A percentile compares a stretch with the other conserved stretches of the same genome.
These are phyloP conservation scores for Asclepias syriaca DNA, from an alignment of 257 asterid species.

Conservation along the genomic window DNA sequence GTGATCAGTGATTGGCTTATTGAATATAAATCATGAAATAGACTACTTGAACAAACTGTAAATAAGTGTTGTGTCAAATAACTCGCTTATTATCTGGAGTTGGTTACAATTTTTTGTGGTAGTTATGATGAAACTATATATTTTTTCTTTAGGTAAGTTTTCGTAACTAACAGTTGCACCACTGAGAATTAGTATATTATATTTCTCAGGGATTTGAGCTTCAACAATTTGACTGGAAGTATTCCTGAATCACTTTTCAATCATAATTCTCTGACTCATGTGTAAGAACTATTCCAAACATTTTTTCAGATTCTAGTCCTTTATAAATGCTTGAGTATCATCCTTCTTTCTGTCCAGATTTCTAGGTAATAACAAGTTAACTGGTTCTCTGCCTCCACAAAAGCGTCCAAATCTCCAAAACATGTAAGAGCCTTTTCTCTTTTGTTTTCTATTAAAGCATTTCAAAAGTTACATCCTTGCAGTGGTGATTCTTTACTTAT, in stretches of 20 bases:
- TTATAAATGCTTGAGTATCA: neutral
- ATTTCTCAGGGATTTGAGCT: conserved; percentile 80
- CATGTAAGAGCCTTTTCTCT: conserved; percentile 39
- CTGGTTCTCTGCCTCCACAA: conserved; percentile 50
- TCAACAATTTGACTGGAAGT: conserved; percentile 65
- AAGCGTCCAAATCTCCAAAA: conserved; percentile 39
- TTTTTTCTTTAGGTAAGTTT: neutral
- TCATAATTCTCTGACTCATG: conserved; percentile 37
- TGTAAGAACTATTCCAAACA: conserved; percentile 34
- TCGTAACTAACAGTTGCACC: neutral
- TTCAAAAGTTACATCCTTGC: neutral
- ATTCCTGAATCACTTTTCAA: conserved; percentile 57
- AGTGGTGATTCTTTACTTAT: conserved; percentile 1
- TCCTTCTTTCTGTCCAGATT: conserved; percentile 41
- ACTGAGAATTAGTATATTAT: conserved; percentile 6
- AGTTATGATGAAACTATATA: neutral
- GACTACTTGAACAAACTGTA: neutral
- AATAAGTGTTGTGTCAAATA: neutral
- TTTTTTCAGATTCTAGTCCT: neutral
- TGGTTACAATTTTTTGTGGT: neutral
- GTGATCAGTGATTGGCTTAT: neutral
- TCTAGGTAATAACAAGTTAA: conserved; percentile 72
- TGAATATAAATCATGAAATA: neutral
- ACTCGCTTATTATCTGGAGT: neutral
- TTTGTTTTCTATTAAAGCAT: neutral